Percentiles rank a stretch among this genome's conserved stretches.
Conservation (phyloP, 176 grass and related monocot species). For the Alopecurus myosuroides region DNA sequence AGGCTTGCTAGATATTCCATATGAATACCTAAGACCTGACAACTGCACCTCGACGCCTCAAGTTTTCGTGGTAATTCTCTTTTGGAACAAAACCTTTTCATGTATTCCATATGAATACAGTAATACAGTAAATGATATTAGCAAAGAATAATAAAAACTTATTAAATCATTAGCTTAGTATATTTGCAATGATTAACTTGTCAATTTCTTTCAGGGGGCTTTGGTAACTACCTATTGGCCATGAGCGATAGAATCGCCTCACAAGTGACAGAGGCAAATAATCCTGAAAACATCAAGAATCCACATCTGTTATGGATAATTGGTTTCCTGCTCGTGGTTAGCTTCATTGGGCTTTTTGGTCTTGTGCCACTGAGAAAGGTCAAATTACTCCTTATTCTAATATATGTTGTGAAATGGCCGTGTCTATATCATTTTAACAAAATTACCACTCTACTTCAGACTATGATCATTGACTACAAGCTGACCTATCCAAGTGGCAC, state of each 20-base stretch:
- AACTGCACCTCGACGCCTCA: background rate
- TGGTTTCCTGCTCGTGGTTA: conserved; percentile 50
- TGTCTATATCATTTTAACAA: conserved; percentile 3
- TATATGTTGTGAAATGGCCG: background rate
- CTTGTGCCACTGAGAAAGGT: conserved; percentile 52
- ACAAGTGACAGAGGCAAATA: conserved; percentile 27
- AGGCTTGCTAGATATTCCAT: background rate
- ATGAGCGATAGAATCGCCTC: conserved; percentile 46
- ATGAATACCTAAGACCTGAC: background rate
- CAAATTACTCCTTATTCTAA: background rate
- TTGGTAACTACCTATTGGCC: conserved; percentile 32
- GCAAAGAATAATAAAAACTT: background rate
- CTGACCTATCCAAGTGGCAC: conserved; percentile 60
- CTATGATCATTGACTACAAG: conserved; percentile 72
- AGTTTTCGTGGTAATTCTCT: background rate
- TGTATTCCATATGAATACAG: background rate
- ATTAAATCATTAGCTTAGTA: background rate
- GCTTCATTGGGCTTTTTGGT: conserved; percentile 54
- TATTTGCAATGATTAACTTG: background rate
- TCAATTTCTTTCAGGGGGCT: conserved; percentile 33
- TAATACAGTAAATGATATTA: background rate
- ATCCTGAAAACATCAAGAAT: conserved; percentile 41
- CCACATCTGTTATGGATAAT: conserved; percentile 46
- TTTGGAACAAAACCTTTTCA: background rate
- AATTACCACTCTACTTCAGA: conserved; percentile 26